Evolutionary conservation across 2,329 filamentous ascomycete genomes (phyloP).

Genomic region (Hypoxylon sp.): DNA sequence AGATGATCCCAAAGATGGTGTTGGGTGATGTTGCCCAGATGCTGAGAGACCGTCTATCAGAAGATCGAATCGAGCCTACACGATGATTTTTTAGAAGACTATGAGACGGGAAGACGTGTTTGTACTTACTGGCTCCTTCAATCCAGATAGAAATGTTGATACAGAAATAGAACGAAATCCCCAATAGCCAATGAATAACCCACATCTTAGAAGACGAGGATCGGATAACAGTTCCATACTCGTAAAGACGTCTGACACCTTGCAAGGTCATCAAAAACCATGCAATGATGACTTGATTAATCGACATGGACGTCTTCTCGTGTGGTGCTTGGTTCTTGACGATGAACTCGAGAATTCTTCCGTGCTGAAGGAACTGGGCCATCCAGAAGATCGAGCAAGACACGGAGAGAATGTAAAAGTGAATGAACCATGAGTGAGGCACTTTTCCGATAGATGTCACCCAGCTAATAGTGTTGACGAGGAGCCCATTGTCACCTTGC

Average conservation of each 20-base stretch:
- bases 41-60: slow-evolving; percentile 29
- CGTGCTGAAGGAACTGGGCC: slow-evolving; percentile 65
- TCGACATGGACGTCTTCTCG: slow-evolving; percentile 58
- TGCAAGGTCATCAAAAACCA: slow-evolving; percentile 82
- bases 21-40: slow-evolving; percentile 54
- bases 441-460: slow-evolving; percentile 63
- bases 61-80: slow-evolving; percentile 48
- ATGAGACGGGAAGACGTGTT: background rate
- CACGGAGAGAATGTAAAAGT: slow-evolving; percentile 83
- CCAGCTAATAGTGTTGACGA: slow-evolving; percentile 45
- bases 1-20: slow-evolving; percentile 62
- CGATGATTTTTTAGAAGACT: slow-evolving; percentile 16
- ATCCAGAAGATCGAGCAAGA: slow-evolving; percentile 78
- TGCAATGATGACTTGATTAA: slow-evolving; percentile 69
- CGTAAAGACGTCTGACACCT: slow-evolving; percentile 76
- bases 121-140: slow-evolving; percentile 73
- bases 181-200: slow-evolving; percentile 82
- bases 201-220: slow-evolving; percentile 82
- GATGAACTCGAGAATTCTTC: slow-evolving; percentile 61
- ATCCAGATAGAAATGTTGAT: slow-evolving; percentile 84
- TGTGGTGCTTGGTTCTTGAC: slow-evolving; percentile 49
- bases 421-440: slow-evolving; percentile 87
- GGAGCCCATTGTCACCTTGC: slow-evolving; percentile 10
- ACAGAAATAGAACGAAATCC: slow-evolving; percentile 77
- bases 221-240: slow-evolving; percentile 72